These are phyloP conservation scores for Raffaelea deltoideospora DNA, from an alignment of 2,329 filamentous ascomycete genomes.

Conservation along the genomic window DNA sequence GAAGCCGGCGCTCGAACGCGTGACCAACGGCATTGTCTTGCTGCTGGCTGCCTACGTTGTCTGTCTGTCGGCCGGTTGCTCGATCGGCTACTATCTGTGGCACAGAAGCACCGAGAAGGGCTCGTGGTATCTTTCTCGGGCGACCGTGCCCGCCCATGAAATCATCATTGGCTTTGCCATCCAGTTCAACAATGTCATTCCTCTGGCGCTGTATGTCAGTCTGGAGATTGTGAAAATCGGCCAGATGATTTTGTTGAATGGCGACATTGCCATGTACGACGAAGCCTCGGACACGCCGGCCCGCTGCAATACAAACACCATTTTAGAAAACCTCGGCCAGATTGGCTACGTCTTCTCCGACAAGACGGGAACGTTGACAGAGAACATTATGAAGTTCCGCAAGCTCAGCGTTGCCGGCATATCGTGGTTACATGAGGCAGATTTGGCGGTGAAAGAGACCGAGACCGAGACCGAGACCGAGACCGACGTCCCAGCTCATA, in stretches of 20 bases:
- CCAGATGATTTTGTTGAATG: conserved; percentile 62
- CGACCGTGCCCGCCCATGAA: conserved; percentile 60
- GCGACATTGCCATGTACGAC: conserved; percentile 84
- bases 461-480: too few species aligned
- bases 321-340: conserved; percentile 86
- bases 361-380: conserved; percentile 87
- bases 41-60: conserved; percentile 69
- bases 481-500: too few species aligned
- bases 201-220: conserved; percentile 79
- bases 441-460: conserved; percentile 33
- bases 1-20: conserved; percentile 53
- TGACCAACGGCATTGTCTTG: conserved; percentile 64
- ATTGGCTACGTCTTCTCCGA: conserved; percentile 85
- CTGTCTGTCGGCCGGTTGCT: conserved; percentile 63
- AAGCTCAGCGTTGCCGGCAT: conserved; percentile 83
- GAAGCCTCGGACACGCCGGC: conserved; percentile 70
- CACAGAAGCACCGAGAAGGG: conserved; percentile 46
- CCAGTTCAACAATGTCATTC: conserved; percentile 94
- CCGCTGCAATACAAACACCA: conserved; percentile 82
- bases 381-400: conserved; percentile 91
- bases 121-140: conserved; percentile 62
- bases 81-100: conserved; percentile 72
- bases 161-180: conserved; percentile 86
- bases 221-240: conserved; percentile 76
- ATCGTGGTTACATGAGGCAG: conserved; percentile 73